Conservation (phyloP, 805 yeast genomes). For the Saccharomyces jurei region DNA sequence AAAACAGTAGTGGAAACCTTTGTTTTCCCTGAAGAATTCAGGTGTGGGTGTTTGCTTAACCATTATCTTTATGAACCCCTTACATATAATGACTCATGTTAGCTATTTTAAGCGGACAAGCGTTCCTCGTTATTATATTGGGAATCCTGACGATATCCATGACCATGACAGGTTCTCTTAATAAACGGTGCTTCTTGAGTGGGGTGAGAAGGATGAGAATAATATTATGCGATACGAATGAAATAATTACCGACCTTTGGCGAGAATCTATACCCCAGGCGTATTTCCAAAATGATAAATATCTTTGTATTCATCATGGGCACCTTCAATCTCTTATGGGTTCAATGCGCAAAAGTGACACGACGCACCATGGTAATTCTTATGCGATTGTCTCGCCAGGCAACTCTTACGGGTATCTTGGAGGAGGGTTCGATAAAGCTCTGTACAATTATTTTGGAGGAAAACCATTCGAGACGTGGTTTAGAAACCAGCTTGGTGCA, state of each 20-base stretch:
- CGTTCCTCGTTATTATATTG: not conserved
- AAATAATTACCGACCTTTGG: conserved; percentile 13
- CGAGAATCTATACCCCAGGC: conserved; percentile 6
- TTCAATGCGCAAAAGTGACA: not conserved
- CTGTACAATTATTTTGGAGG: conserved; percentile 24
- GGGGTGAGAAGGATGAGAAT: conserved; percentile 4
- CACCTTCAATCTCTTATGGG: conserved; percentile 7
- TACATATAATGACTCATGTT: not conserved
- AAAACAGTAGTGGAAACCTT: not conserved
- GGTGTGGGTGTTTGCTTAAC: not conserved
- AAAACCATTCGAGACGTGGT: conserved; percentile 23
- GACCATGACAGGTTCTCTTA: not conserved
- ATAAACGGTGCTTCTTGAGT: not conserved
- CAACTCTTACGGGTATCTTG: conserved; percentile 41
- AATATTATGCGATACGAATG: conserved; percentile 19
- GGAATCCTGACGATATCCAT: not conserved
- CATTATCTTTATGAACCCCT: not conserved
- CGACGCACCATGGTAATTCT: not conserved
- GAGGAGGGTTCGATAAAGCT: conserved; percentile 44
- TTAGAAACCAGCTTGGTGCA: conserved; percentile 16
- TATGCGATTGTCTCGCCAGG: conserved; percentile 43
- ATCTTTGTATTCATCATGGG: conserved; percentile 11
- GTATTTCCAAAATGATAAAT: conserved; percentile 3
- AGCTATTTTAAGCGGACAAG: not conserved
- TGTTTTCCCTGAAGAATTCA: not conserved